Evolutionary conservation across 2,329 filamentous ascomycete species (phyloP).

Genomic region (Ambrosiella xylebori): DNA sequence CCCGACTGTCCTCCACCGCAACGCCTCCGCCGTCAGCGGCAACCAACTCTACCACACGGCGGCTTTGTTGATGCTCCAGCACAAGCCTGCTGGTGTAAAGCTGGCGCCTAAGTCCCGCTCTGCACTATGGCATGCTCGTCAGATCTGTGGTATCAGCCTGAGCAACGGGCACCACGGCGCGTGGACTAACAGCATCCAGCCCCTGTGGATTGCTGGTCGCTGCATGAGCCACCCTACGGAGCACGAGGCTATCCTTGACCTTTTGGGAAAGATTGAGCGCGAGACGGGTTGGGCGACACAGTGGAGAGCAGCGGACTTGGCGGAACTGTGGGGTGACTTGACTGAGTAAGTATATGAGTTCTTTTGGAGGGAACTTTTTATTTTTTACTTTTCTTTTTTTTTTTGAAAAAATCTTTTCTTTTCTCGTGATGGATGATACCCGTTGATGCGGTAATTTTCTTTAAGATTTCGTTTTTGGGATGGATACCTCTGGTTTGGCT

Average conservation of each 20-base stretch:
- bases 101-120: constrained; percentile 23
- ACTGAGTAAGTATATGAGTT: constrained; percentile 14
- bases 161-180: constrained; percentile 35
- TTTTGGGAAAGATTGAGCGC: constrained; percentile 31
- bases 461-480: not conserved
- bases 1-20: constrained; percentile 32
- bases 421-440: not conserved
- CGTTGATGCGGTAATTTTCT: not conserved
- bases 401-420: not conserved
- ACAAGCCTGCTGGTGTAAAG: constrained; percentile 24
- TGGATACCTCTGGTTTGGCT: not conserved
- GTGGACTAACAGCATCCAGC: constrained; percentile 37
- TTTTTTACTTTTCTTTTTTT: not conserved
- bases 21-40: constrained; percentile 33
- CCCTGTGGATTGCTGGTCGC: constrained; percentile 35
- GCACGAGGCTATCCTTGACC: constrained; percentile 26
- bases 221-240: constrained; percentile 31
- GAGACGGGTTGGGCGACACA: constrained; percentile 36
- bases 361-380: not conserved
- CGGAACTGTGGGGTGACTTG: constrained; percentile 31
- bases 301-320: constrained; percentile 35
- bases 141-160: constrained; percentile 34
- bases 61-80: constrained; percentile 33
- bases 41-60: constrained; percentile 38
- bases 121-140: constrained; percentile 34